Evolutionary conservation across 306 rosid species (phyloP).

Genomic region (Aeschynomene evenia): DNA sequence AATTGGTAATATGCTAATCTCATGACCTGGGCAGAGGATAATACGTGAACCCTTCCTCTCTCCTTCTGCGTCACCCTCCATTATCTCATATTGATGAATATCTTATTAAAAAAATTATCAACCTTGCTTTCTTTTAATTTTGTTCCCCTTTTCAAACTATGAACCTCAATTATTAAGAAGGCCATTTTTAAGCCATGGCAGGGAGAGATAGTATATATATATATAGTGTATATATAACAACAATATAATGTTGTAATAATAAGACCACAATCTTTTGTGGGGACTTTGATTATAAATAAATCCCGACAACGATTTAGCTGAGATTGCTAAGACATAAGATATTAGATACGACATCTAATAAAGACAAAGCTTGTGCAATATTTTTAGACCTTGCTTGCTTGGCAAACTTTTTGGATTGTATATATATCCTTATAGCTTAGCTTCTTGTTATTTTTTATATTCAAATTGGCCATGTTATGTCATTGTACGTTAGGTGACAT

Average conservation of each 20-base stretch:
- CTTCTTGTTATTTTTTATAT: slow-evolving; percentile 13
- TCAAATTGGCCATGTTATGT: not conserved
- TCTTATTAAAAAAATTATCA: not conserved
- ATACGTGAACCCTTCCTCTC: too few species aligned
- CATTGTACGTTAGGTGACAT: not conserved
- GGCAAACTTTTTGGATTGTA: slow-evolving; percentile 13
- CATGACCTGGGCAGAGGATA: too few species aligned
- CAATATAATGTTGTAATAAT: not conserved
- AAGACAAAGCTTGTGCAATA: slow-evolving; percentile 18
- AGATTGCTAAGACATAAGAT: slow-evolving; percentile 8
- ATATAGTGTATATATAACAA: not conserved
- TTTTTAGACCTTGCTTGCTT: not conserved
- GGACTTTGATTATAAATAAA: slow-evolving; percentile 20
- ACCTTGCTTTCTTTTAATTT: not conserved
- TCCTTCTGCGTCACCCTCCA: not conserved
- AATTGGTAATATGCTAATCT: too few species aligned
- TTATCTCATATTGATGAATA: not conserved
- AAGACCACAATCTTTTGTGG: slow-evolving; percentile 35
- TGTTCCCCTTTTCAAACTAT: not conserved
- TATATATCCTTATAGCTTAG: too few species aligned
- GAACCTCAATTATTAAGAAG: not conserved
- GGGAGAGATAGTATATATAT: too few species aligned
- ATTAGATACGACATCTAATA: slow-evolving; percentile 19
- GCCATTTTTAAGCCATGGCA: not conserved
- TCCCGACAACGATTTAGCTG: not conserved